Percentiles rank a stretch among this genome's conserved stretches.
Conservation (phyloP, 768 basidiomycete genomes). For the Tylopilus felleus region DNA sequence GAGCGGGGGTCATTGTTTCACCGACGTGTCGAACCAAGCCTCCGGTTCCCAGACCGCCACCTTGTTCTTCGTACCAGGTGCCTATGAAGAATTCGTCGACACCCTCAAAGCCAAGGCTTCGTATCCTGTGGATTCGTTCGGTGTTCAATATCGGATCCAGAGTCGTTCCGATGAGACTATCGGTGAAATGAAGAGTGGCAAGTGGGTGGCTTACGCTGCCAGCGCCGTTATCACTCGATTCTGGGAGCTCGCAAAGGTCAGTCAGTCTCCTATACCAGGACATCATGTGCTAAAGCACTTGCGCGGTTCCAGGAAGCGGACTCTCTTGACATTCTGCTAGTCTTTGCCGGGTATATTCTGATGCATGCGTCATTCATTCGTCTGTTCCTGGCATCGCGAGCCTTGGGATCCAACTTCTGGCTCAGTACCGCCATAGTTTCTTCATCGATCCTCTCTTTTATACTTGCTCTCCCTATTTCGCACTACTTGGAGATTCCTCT, state of each 20-base stretch:
- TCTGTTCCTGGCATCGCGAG: slow-evolving; percentile 82
- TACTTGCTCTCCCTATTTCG: slow-evolving; percentile 76
- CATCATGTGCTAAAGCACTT: slow-evolving; percentile 10
- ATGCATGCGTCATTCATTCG: slow-evolving; percentile 97
- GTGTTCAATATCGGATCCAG: slow-evolving; percentile 52
- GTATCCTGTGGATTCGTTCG: slow-evolving; percentile 36
- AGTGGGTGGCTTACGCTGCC: slow-evolving; percentile 88
- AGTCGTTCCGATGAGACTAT: slow-evolving; percentile 46
- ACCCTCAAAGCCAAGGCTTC: slow-evolving; percentile 32
- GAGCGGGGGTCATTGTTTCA: slow-evolving; percentile 38
- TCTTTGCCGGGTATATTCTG: slow-evolving; percentile 87
- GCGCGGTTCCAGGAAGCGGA: slow-evolving; percentile 69
- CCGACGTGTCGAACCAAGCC: slow-evolving; percentile 31
- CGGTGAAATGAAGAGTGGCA: slow-evolving; percentile 72
- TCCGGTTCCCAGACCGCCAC: slow-evolving; percentile 44
- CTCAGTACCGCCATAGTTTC: slow-evolving; percentile 70
- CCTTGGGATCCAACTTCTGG: slow-evolving; percentile 76
- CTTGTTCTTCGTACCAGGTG: slow-evolving; percentile 47
- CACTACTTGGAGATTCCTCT: slow-evolving; percentile 80
- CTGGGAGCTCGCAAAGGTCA: slow-evolving; percentile 79
- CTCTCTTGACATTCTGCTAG: slow-evolving; percentile 92
- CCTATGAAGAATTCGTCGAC: slow-evolving; percentile 49
- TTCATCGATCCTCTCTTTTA: slow-evolving; percentile 77
- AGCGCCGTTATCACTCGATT: slow-evolving; percentile 74
- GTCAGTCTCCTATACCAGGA: slow-evolving; percentile 18